Conservation (phyloP, 495 filamentous ascomycete species). For the Terfezia claveryi region DNA sequence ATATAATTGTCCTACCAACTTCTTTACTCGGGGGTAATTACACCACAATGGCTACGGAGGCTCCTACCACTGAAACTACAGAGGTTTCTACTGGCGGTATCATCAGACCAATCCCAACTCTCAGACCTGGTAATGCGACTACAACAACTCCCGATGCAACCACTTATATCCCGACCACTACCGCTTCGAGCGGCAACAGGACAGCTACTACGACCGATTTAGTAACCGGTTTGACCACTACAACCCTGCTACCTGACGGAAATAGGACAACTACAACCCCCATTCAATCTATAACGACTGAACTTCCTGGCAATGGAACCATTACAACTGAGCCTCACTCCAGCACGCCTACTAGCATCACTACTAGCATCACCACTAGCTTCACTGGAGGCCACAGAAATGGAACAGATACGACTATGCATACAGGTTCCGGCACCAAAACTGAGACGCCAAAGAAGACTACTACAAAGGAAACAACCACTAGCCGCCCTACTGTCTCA, state of each 20-base stretch:
- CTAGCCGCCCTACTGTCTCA: not conserved
- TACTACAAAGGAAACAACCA: not conserved
- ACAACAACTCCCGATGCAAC: too few relatives aligned
- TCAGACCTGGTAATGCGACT: too few relatives aligned
- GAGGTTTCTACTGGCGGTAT: constrained; percentile 7
- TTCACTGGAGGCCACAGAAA: not conserved
- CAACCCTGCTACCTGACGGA: not conserved
- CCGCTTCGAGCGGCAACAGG: too few relatives aligned
- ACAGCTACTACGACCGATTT: too few relatives aligned
- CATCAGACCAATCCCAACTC: too few relatives aligned
- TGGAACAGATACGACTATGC: not conserved
- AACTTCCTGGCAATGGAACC: not conserved
- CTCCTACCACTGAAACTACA: constrained; percentile 12
- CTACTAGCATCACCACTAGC: not conserved
- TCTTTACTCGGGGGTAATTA: constrained; percentile 1
- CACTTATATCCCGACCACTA: too few relatives aligned
- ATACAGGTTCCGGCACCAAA: constrained; percentile 31
- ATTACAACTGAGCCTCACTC: not conserved
- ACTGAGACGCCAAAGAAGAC: constrained; percentile 19
- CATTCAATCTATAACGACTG: not conserved
- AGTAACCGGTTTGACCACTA: not conserved
- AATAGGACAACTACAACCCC: not conserved
- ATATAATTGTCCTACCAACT: constrained; percentile 1
- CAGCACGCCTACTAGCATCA: not conserved
- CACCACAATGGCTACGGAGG: constrained; percentile 6